Conservation (phyloP, 306 rosid species). For the Styphnolobium japonicum region DNA sequence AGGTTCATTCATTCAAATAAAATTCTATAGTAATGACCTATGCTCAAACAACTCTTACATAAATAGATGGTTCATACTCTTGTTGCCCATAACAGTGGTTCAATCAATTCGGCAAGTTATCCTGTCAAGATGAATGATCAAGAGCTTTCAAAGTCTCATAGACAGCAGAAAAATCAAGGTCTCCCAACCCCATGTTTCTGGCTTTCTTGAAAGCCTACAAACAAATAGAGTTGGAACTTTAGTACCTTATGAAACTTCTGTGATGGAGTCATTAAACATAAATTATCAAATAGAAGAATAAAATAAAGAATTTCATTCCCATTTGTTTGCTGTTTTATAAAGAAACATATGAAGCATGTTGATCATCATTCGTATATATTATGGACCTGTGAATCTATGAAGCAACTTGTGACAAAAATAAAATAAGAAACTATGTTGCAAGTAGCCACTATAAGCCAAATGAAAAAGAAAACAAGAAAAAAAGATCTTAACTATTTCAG, state of each 20-base stretch:
- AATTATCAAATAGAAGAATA: background rate
- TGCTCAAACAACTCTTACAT: slow-evolving; percentile 10
- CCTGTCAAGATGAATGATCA: slow-evolving; percentile 27
- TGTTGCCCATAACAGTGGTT: slow-evolving; percentile 15
- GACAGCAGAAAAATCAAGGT: slow-evolving; percentile 80
- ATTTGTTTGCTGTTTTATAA: background rate
- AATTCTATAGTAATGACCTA: background rate
- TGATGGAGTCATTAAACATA: background rate
- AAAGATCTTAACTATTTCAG: background rate
- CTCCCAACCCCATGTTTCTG: slow-evolving; percentile 74
- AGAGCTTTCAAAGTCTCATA: slow-evolving; percentile 51
- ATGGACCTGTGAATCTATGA: background rate
- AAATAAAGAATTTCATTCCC: background rate
- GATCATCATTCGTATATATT: background rate
- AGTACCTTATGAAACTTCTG: background rate
- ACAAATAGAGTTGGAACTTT: background rate
- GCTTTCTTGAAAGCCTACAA: slow-evolving; percentile 85
- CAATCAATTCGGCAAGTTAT: slow-evolving; percentile 6
- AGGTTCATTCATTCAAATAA: slow-evolving; percentile 9
- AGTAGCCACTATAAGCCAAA: background rate
- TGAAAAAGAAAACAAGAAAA: background rate
- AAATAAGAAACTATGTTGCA: background rate
- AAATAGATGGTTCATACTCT: slow-evolving; percentile 4
- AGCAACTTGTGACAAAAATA: background rate
- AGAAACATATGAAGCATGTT: background rate